Conservation (phyloP, 441 rosid species). For the Bruguiera hainesii region DNA sequence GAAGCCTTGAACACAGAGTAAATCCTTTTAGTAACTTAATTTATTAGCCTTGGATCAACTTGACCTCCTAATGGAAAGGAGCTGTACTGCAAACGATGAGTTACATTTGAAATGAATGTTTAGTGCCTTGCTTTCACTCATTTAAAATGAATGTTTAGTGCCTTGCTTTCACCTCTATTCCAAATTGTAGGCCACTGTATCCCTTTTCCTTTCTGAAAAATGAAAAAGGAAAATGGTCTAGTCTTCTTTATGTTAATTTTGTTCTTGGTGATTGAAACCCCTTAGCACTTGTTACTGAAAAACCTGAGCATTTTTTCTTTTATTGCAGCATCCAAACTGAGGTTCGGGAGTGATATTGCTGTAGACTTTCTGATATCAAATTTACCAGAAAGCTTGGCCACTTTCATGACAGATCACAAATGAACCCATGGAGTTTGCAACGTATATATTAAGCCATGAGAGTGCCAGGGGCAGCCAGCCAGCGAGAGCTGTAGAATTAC, state of each 20-base stretch:
- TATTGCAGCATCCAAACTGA: constrained; percentile 42
- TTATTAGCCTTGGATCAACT: too few species aligned
- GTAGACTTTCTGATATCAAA: constrained; percentile 15
- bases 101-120: too few species aligned
- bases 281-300: not conserved
- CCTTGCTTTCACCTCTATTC: too few species aligned
- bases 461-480: constrained; percentile 12
- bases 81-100: too few species aligned
- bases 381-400: constrained; percentile 23
- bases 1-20: too few species aligned
- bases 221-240: not conserved
- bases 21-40: too few species aligned
- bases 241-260: not conserved
- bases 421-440: constrained; percentile 17
- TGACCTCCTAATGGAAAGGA: too few species aligned
- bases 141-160: too few species aligned
- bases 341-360: constrained; percentile 12
- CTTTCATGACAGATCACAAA: constrained; percentile 8
- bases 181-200: too few species aligned
- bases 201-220: too few species aligned
- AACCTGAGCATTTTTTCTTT: not conserved
- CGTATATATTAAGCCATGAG: constrained; percentile 12
- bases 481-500: constrained; percentile 10
- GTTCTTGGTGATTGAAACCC: not conserved
- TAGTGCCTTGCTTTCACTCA: too few species aligned